Evolutionary conservation across 805 yeast genomes (phyloP).

Genomic region (Yarrowia sp.): DNA sequence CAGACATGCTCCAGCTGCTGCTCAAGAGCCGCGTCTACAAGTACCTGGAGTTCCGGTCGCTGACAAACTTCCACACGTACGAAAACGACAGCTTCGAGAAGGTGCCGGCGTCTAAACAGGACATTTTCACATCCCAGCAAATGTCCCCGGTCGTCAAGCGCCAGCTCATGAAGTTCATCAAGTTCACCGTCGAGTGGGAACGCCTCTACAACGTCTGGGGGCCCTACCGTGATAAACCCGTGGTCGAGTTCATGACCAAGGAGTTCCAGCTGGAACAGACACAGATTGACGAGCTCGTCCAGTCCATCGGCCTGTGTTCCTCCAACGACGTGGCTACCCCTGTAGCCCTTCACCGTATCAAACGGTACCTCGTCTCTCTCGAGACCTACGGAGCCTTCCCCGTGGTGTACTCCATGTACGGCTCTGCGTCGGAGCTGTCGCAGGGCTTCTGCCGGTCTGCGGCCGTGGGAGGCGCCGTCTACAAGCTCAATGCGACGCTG

Average conservation of each 20-base stretch:
- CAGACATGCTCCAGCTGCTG: conserved; percentile 81
- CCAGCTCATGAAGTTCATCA: conserved; percentile 86
- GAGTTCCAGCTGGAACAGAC: conserved; percentile 74
- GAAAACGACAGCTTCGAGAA: conserved; percentile 91
- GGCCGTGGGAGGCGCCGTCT: conserved; percentile 96
- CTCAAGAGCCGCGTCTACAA: conserved; percentile 86
- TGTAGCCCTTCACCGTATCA: conserved; percentile 79
- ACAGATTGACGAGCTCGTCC: conserved; percentile 83
- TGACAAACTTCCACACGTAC: conserved; percentile 89
- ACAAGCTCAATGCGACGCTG: conserved; percentile 76
- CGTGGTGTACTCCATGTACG: conserved; percentile 87
- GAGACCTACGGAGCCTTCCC: conserved; percentile 96
- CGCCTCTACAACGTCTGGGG: conserved; percentile 63
- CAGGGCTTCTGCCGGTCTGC: conserved; percentile 98
- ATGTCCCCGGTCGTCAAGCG: conserved; percentile 79
- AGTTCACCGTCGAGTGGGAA: conserved; percentile 80
- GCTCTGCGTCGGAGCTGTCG: conserved; percentile 93
- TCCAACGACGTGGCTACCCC: conserved; percentile 67
- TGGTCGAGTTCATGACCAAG: conserved; percentile 63
- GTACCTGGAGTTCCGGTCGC: conserved; percentile 89
- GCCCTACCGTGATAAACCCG: conserved; percentile 62
- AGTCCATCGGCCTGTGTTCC: conserved; percentile 82
- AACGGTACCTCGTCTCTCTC: conserved; percentile 81
- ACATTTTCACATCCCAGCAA: conserved; percentile 87
- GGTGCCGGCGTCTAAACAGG: conserved; percentile 86